These are phyloP conservation scores for Diutina catenulata DNA, from an alignment of 1,139 yeast species.

Conservation along the genomic window DNA sequence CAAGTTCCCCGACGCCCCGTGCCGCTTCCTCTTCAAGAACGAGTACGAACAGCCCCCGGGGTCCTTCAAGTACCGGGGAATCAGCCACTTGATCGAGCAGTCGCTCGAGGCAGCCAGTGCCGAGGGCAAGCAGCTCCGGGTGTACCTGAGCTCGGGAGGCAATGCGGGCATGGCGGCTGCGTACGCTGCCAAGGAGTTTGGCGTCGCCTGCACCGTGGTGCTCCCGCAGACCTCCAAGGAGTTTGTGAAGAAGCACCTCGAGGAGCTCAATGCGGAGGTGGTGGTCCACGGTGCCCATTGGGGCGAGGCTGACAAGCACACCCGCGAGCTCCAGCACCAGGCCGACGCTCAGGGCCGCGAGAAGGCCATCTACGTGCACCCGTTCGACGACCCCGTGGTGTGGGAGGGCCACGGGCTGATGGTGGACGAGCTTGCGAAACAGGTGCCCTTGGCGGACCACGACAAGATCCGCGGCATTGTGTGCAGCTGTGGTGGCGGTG, in stretches of 20 bases:
- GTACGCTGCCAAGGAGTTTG: slow-evolving; percentile 35
- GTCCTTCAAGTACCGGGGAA: slow-evolving; percentile 59
- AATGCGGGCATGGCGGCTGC: slow-evolving; percentile 77
- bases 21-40: slow-evolving; percentile 35
- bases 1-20: slow-evolving; percentile 22
- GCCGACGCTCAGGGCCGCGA: slow-evolving; percentile 14
- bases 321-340: no score
- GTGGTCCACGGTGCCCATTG: slow-evolving; percentile 44
- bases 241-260: slow-evolving; percentile 18
- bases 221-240: slow-evolving; percentile 40
- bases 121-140: slow-evolving; percentile 24
- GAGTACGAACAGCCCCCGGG: slow-evolving; percentile 65
- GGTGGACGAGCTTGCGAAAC: slow-evolving; percentile 39
- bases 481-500: slow-evolving; percentile 70
- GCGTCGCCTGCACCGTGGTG: slow-evolving; percentile 50
- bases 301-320: slow-evolving; percentile 53
- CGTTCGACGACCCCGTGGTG: slow-evolving; percentile 48
- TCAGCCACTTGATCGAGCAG: slow-evolving; percentile 34
- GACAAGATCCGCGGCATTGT: slow-evolving; percentile 42
- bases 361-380: slow-evolving; percentile 53
- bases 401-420: slow-evolving; percentile 63
- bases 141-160: slow-evolving; percentile 63
- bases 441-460: slow-evolving; percentile 7
- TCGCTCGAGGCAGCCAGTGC: slow-evolving; percentile 12
- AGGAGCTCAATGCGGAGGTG: slow-evolving; percentile 41